phyloP scores from a whole-genome alignment of 305 asterid species.

The Vinca major region DNA sequence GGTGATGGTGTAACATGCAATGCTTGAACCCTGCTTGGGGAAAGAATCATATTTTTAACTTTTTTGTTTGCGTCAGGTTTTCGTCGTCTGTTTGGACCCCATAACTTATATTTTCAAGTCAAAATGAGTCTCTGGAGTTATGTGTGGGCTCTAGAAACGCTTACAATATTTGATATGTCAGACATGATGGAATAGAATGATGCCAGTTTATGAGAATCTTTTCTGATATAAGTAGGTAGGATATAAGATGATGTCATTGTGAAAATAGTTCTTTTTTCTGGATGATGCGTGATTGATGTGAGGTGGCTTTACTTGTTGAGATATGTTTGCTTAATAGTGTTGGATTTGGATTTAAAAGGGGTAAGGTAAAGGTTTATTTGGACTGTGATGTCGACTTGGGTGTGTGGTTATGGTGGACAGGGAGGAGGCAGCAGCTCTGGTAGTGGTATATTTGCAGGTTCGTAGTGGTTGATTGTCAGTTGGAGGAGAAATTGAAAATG shows the following conservation, averaged over 20 bases:
- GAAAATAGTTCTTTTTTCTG: conserved; percentile 12
- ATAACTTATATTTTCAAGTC: background rate
- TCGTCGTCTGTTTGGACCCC: background rate
- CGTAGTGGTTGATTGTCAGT: conserved; percentile 42
- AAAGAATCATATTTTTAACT: background rate
- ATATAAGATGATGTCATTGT: background rate
- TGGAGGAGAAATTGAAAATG: conserved; percentile 47
- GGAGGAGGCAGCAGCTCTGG: conserved; percentile 65
- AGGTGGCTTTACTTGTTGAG: conserved; percentile 22
- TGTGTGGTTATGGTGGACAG: conserved; percentile 99
- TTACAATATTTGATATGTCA: background rate
- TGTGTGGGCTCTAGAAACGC: background rate
- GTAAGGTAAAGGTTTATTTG: conserved; percentile 22
- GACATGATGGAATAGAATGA: background rate
- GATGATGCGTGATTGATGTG: conserved; percentile 11
- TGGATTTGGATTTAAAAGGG: conserved; percentile 18
- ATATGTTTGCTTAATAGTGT: conserved; percentile 12
- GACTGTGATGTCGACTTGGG: conserved; percentile 66
- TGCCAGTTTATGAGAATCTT: background rate
- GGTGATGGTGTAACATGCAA: background rate
- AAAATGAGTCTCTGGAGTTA: background rate
- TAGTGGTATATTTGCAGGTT: conserved; percentile 45
- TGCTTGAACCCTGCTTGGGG: background rate
- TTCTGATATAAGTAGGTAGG: conserved; percentile 9
- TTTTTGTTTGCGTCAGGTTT: background rate